These are phyloP conservation scores for Chiua sp. DNA, from an alignment of 1,284 basidiomycete genomes.

Conservation along the genomic window DNA sequence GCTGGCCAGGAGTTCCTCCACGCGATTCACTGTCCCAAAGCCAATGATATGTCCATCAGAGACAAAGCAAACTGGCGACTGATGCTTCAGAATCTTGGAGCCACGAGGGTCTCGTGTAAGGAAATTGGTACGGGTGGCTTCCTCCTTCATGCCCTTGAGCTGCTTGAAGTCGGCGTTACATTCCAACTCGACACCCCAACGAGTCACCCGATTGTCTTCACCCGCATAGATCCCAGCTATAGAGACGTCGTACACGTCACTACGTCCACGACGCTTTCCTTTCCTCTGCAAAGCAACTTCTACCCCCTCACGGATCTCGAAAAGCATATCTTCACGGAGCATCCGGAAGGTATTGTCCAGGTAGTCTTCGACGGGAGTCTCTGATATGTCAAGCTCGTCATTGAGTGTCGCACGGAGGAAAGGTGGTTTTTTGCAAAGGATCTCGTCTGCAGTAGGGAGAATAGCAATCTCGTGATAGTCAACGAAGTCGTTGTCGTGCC, in stretches of 20 bases:
- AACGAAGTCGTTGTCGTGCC: constrained; percentile 54
- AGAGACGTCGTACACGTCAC: constrained; percentile 46
- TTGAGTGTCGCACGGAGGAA: constrained; percentile 54
- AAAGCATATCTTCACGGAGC: constrained; percentile 67
- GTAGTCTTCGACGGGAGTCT: constrained; percentile 48
- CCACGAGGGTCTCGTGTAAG: constrained; percentile 45
- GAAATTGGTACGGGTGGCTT: constrained; percentile 40
- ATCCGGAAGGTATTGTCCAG: constrained; percentile 71
- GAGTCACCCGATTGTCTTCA: constrained; percentile 37
- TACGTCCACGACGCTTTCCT: constrained; percentile 50
- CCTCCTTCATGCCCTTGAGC: constrained; percentile 41
- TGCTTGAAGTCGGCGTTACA: constrained; percentile 49
- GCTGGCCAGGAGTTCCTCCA: constrained; percentile 54
- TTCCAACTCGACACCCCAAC: constrained; percentile 54
- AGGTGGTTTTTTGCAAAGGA: constrained; percentile 47
- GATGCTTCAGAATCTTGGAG: constrained; percentile 52
- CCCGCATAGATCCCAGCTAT: constrained; percentile 45
- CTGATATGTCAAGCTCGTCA: constrained; percentile 46
- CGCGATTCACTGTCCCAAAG: constrained; percentile 58
- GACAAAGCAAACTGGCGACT: constrained; percentile 56
- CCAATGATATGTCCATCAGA: constrained; percentile 53
- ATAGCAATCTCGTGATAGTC: constrained; percentile 63
- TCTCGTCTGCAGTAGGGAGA: constrained; percentile 63
- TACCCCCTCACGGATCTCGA: constrained; percentile 66
- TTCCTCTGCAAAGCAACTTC: constrained; percentile 49